These are phyloP conservation scores for Hymenoscyphus scutula DNA, from an alignment of 2,329 filamentous ascomycete species.

Conservation along the genomic window DNA sequence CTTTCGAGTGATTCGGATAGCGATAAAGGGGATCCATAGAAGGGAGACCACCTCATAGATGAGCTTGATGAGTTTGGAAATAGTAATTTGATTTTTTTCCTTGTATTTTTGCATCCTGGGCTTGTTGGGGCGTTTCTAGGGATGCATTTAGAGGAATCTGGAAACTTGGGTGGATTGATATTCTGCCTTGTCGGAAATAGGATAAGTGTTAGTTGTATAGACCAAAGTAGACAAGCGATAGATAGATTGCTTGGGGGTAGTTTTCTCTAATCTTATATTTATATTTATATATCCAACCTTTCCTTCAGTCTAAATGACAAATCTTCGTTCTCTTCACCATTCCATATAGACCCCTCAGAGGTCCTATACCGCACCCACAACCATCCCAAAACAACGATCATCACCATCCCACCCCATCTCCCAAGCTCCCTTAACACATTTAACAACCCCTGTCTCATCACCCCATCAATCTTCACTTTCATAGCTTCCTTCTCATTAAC, in stretches of 20 bases:
- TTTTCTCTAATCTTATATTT: no score
- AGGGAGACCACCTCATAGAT: not conserved
- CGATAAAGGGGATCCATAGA: slow-evolving; percentile 32
- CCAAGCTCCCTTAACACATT: not conserved
- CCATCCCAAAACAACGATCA: not conserved
- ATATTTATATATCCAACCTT: no score
- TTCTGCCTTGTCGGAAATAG: not conserved
- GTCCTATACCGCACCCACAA: not conserved
- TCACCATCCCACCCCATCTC: not conserved
- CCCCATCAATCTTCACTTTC: not conserved
- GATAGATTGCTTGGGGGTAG: no score
- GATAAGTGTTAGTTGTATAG: no score
- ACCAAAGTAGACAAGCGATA: no score
- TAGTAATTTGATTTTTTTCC: not conserved
- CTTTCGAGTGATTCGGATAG: slow-evolving; percentile 39
- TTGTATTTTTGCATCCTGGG: not conserved
- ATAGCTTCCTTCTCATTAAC: slow-evolving; percentile 1
- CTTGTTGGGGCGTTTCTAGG: not conserved
- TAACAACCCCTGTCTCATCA: not conserved
- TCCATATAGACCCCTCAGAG: no score
- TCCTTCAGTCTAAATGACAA: no score
- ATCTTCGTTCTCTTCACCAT: no score
- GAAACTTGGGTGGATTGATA: not conserved
- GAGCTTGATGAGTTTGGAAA: no score
- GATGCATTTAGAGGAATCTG: not conserved